These are phyloP conservation scores for Aspergillus campestris DNA, from an alignment of 495 filamentous ascomycete species.

Conservation along the genomic window DNA sequence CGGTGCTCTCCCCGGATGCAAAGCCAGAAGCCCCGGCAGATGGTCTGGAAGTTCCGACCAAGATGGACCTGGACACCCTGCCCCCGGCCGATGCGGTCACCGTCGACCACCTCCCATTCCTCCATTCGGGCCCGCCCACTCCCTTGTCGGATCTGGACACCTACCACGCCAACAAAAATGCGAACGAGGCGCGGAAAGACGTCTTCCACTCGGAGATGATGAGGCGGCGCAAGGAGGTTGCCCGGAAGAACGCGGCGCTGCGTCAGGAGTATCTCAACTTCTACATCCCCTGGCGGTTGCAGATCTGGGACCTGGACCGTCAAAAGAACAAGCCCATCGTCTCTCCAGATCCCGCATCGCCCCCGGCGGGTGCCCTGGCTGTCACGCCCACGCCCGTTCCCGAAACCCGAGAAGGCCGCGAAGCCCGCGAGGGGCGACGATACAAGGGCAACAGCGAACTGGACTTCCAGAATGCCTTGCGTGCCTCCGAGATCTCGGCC, in stretches of 20 bases:
- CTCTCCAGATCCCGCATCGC: constrained; percentile 44
- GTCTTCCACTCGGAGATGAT: constrained; percentile 27
- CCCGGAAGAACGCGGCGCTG: constrained; percentile 32
- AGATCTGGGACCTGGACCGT: constrained; percentile 52
- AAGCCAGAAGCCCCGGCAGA: constrained; percentile 24
- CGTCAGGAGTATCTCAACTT: constrained; percentile 32
- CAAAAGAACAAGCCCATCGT: constrained; percentile 46
- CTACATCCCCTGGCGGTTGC: constrained; percentile 43
- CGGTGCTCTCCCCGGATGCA: background rate
- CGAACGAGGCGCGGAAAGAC: constrained; percentile 28
- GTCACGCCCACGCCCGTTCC: constrained; percentile 39
- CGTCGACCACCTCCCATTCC: constrained; percentile 41
- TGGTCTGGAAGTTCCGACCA: constrained; percentile 23
- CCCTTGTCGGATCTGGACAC: constrained; percentile 43
- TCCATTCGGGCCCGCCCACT: constrained; percentile 38
- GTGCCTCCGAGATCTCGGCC: constrained; percentile 68
- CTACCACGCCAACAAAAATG: constrained; percentile 32
- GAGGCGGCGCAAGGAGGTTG: constrained; percentile 32
- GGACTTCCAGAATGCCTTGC: constrained; percentile 67
- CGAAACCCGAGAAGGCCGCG: background rate
- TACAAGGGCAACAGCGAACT: constrained; percentile 63
- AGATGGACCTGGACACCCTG: constrained; percentile 10
- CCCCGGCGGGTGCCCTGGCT: constrained; percentile 25
- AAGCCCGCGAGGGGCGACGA: constrained; percentile 37
- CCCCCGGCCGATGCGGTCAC: constrained; percentile 14